Evolutionary conservation across 176 grass and related monocot genomes (phyloP), one percentile per base, ranked within the genome.

Genomic region (Secale cereale): DNA sequence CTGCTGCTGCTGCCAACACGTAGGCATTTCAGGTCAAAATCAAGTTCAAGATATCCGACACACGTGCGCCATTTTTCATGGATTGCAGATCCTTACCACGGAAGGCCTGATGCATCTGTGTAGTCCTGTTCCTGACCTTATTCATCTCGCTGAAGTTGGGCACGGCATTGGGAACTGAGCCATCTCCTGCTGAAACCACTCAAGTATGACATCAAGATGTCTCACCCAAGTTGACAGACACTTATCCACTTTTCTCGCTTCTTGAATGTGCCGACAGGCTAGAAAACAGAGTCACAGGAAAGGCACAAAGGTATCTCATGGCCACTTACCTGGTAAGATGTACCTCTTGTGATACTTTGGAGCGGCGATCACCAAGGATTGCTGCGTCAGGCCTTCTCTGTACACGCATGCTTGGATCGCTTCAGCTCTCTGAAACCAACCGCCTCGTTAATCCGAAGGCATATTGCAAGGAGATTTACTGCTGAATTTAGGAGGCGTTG

Each of bases 321-420:
- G 28, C 31, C 70, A 11, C n/a, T 52, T 85, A 90, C 97, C 90
- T 82, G 83, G 90, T 66, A 99, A 89, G 65, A 90, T 87, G 75
- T 99, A 99, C 80, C 86, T 87, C 91, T 91, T 99, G 71, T 99
- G 89, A 71, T 94, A 99, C 37, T 90, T 95, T 3, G 97, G 97
- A 52, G 84, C 84, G 64, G 91, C 92, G 78, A 99, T 95, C 70
- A 94, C 41, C 30, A 93, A 88, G 8, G 97, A 89, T 73, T 99
- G 97, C 79, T 99, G 93, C 31, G 84, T 65, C 65, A 99, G 79
- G n/a, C 97, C 97, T 94, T 99, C 91, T 33, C 65, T 69, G 77
- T 94, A 90, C 69, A 92, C 84, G 62, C 85, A 83, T 26, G 81
- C 78, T 87, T 96, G 91, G 64, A 87, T 89, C 32, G 33, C 68